phyloP scores from a whole-genome alignment of 352 stramenopile species.

The Globisporangium sylvaticum region DNA sequence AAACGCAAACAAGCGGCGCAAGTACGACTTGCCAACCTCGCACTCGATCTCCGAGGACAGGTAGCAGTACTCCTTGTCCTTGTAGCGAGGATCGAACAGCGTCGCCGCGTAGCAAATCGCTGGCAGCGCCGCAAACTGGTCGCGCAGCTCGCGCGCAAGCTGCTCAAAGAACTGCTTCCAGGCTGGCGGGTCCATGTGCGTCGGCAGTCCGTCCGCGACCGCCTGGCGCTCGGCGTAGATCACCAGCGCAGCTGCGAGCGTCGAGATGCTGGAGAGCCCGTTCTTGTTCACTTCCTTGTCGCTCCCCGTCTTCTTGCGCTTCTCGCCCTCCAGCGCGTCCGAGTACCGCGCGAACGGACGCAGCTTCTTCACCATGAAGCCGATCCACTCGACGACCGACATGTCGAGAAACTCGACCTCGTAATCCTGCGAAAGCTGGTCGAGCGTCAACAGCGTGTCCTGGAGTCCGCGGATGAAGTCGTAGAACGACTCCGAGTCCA shows the following conservation, averaged over 20 bases:
- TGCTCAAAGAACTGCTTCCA: conserved; percentile 67
- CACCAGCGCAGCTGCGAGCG: conserved; percentile 63
- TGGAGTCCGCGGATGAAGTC: conserved; percentile 56
- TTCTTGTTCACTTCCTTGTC: conserved; percentile 76
- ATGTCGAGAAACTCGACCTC: conserved; percentile 39
- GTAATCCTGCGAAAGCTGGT: conserved; percentile 55
- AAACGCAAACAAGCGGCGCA: conserved; percentile 53
- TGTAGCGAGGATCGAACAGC: conserved; percentile 77
- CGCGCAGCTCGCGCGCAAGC: conserved; percentile 47
- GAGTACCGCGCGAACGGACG: conserved; percentile 69
- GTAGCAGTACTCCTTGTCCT: conserved; percentile 80
- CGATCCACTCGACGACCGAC: conserved; percentile 46
- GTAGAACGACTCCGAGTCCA: conserved; percentile 46
- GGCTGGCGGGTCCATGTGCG: conserved; percentile 32
- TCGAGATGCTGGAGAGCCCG: conserved; percentile 74
- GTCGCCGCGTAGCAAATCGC: conserved; percentile 66
- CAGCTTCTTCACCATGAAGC: conserved; percentile 66
- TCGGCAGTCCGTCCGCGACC: conserved; percentile 21
- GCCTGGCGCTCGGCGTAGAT: conserved; percentile 66
- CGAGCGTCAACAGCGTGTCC: conserved; percentile 36
- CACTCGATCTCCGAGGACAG: conserved; percentile 49
- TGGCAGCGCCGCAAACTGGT: conserved; percentile 48
- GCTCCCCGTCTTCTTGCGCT: conserved; percentile 65
- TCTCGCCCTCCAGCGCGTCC: conserved; percentile 69
- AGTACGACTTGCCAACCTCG: conserved; percentile 45